Evolutionary conservation across 768 basidiomycete genomes (phyloP), one percentile per base, ranked within the genome.

Genomic region (Leccinum olivaceopallidum): DNA sequence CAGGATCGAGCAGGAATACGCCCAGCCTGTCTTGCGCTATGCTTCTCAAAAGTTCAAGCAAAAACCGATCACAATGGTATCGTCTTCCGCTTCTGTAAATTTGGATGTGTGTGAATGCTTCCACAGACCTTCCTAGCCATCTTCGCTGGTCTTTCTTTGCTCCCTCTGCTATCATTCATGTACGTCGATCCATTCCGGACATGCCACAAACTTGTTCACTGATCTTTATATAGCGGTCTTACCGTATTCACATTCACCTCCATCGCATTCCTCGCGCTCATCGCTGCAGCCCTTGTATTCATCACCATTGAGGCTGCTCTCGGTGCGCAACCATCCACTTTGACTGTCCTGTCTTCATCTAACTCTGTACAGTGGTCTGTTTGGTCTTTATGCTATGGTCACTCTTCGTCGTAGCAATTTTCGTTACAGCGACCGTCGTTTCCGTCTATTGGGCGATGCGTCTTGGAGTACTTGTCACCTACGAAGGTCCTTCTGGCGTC

Each of bases 1-100:
- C 51, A 82, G 81, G 51, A 78, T 82, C 50, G 81, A 82, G 64
- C 70, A 73, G 28, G 66, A 75, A 22, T 81, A 80, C 63, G 81
- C 75, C 6, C 79, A 77, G 20, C 81, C 81, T 32, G 70, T 77
- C 44, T 57, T 80, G 32, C 68, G 56, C 26, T 51, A 60, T 49
- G 39, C 53, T 22, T 64, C 65, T 36, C n/a, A 56, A 26, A 64
- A 63, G 34, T 70, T 73, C 37, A 63, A 37, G 57, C 62, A 65
- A 57, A 70, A 58, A 1, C 73, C 73, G 8, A 52, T 75, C 2
- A 57, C 54, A 22, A 67, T 73, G 72, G 73, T 73, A 57, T 52
- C 13, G 26, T 49, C 22, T 52, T 32, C n/a, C 5, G 47, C 13
- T 30, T 28, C 36, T 22, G 13, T 18, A 6, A 34, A 14, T 10